Conservation (phyloP, 2,329 filamentous ascomycete species). For the Fusarium graminum region DNA sequence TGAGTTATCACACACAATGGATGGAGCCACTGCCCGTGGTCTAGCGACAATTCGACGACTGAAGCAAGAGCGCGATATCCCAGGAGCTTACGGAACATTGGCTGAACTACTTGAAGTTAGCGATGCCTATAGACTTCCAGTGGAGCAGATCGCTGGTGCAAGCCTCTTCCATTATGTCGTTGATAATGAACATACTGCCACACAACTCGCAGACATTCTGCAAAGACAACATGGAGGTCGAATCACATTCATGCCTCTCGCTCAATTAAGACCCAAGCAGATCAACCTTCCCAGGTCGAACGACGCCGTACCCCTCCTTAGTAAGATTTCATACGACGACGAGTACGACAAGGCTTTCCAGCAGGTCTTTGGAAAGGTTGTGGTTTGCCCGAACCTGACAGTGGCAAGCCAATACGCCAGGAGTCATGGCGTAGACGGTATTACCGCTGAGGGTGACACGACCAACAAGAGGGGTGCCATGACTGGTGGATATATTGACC, state of each 20-base stretch:
- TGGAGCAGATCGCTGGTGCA: slow-evolving; percentile 91
- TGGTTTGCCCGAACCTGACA: slow-evolving; percentile 90
- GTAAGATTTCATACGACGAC: slow-evolving; percentile 83
- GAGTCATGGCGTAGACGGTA: slow-evolving; percentile 90
- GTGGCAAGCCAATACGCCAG: slow-evolving; percentile 92
- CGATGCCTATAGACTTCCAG: slow-evolving; percentile 86
- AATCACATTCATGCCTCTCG: slow-evolving; percentile 94
- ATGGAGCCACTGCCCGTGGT: slow-evolving; percentile 86
- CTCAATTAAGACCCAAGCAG: slow-evolving; percentile 78
- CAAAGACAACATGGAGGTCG: slow-evolving; percentile 85
- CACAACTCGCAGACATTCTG: slow-evolving; percentile 81
- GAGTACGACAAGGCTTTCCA: slow-evolving; percentile 87
- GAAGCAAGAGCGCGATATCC: slow-evolving; percentile 81
- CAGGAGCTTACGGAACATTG: slow-evolving; percentile 91
- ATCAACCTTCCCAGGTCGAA: slow-evolving; percentile 85
- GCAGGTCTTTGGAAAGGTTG: slow-evolving; percentile 95
- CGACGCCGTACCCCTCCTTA: slow-evolving; percentile 88
- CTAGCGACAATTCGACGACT: slow-evolving; percentile 88
- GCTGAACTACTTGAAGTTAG: slow-evolving; percentile 92
- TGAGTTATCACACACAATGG: slow-evolving; percentile 86
- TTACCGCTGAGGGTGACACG: slow-evolving; percentile 94
- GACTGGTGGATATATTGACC: slow-evolving; percentile 94
- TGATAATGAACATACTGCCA: slow-evolving; percentile 89
- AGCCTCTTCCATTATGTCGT: slow-evolving; percentile 97
- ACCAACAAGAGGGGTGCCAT: slow-evolving; percentile 95